Conservation (phyloP, 768 basidiomycete species). For the Lanmaoa rubissima region DNA sequence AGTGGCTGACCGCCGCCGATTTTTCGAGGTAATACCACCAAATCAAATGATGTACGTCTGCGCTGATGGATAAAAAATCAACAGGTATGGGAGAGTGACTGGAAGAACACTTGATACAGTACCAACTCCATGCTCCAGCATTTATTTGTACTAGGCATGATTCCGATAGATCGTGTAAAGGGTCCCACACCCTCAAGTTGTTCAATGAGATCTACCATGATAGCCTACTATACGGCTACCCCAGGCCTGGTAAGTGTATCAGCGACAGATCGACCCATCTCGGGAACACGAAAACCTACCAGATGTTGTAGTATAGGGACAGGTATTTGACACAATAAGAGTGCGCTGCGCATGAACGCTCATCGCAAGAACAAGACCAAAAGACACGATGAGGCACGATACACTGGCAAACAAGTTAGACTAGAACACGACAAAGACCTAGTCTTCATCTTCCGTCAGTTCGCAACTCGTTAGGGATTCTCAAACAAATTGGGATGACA, state of each 20-base stretch:
- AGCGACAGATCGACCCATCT: no score
- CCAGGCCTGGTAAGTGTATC: no score
- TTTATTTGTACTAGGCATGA: no score
- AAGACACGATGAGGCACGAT: no score
- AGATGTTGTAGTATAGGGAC: no score
- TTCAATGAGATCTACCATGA: no score
- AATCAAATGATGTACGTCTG: conserved; percentile 7
- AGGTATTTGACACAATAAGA: no score
- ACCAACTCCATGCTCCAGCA: not conserved
- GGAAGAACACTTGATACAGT: conserved; percentile 1
- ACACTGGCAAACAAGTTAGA: not conserved
- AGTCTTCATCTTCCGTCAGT: not conserved
- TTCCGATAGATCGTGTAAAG: not conserved
- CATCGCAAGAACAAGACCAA: no score
- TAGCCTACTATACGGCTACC: no score
- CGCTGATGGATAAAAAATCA: not conserved
- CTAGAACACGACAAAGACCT: not conserved
- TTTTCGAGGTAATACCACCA: conserved; percentile 51
- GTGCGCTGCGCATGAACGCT: no score
- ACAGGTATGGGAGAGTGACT: conserved; percentile 29
- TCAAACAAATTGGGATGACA: not conserved
- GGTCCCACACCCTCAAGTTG: no score
- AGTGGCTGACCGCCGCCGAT: conserved; percentile 56
- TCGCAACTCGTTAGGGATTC: not conserved
- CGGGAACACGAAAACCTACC: no score